Conservation (phyloP, 768 basidiomycete species). For the Tylopilus sp. region DNA sequence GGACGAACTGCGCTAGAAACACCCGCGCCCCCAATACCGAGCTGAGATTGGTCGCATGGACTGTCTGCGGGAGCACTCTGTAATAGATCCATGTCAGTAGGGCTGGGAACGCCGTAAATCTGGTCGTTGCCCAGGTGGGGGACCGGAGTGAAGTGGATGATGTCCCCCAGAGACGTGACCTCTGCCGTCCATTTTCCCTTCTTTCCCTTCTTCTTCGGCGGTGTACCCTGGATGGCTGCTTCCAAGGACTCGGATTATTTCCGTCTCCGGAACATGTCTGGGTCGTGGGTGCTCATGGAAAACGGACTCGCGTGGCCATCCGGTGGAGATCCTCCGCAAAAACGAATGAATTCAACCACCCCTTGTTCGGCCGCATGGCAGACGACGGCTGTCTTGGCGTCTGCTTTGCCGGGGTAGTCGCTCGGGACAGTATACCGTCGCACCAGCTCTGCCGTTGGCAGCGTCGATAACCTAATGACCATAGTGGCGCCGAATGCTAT, state of each 20-base stretch:
- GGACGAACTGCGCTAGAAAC: slow-evolving; percentile 18
- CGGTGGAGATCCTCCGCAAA: slow-evolving; percentile 42
- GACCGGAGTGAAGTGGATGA: not conserved
- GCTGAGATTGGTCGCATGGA: slow-evolving; percentile 19
- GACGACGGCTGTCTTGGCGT: slow-evolving; percentile 59
- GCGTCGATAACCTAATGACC: slow-evolving; percentile 37
- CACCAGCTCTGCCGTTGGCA: slow-evolving; percentile 32
- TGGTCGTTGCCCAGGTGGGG: slow-evolving; percentile 8
- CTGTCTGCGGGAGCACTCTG: slow-evolving; percentile 7
- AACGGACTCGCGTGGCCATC: slow-evolving; percentile 40
- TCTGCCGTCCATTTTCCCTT: slow-evolving; percentile 27
- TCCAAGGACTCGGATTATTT: slow-evolving; percentile 30
- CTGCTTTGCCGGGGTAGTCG: slow-evolving; percentile 54
- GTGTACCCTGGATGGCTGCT: slow-evolving; percentile 13
- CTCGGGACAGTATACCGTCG: slow-evolving; percentile 44
- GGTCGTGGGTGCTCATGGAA: slow-evolving; percentile 24
- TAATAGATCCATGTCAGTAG: slow-evolving; percentile 16
- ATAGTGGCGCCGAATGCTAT: slow-evolving; percentile 57
- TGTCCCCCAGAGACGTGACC: slow-evolving; percentile 12
- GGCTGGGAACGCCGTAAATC: slow-evolving; percentile 17
- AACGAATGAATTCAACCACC: slow-evolving; percentile 57
- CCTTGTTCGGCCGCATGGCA: slow-evolving; percentile 53
- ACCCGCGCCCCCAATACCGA: slow-evolving; percentile 14
- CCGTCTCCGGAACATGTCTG: slow-evolving; percentile 34
- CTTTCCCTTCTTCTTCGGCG: slow-evolving; percentile 26